A percentile compares a stretch with the other conserved stretches of the same genome.
Conservation (phyloP, 2,329 filamentous ascomycete species). For the Aspergillus pseudoviridinutans region DNA sequence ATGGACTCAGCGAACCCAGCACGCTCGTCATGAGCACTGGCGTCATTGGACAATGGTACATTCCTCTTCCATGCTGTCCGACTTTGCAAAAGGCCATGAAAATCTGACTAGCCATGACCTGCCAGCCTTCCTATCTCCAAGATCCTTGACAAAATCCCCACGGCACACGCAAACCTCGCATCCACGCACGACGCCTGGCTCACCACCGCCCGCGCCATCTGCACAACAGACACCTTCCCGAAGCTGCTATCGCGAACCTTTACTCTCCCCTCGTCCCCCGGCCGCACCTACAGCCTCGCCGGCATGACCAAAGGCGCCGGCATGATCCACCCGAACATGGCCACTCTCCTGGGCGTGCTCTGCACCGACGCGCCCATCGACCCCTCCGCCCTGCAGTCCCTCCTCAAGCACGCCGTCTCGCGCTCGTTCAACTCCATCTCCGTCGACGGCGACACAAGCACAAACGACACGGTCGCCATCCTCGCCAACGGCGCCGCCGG, state of each 20-base stretch:
- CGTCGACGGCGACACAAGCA: slow-evolving; percentile 94
- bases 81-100: not conserved
- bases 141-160: slow-evolving; percentile 77
- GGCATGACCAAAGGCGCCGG: slow-evolving; percentile 98
- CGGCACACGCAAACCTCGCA: slow-evolving; percentile 67
- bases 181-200: slow-evolving; percentile 83
- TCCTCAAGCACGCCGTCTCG: slow-evolving; percentile 71
- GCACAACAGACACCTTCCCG: slow-evolving; percentile 97
- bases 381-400: slow-evolving; percentile 62
- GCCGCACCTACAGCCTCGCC: slow-evolving; percentile 74
- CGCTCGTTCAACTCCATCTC: slow-evolving; percentile 95
- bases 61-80: not conserved
- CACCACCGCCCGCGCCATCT: slow-evolving; percentile 80
- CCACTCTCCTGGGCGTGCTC: slow-evolving; percentile 84
- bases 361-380: slow-evolving; percentile 85
- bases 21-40: slow-evolving; percentile 99
- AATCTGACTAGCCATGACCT: not conserved
- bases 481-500: slow-evolving; percentile 94
- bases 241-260: slow-evolving; percentile 88
- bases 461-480: slow-evolving; percentile 91
- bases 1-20: slow-evolving; percentile 49
- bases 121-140: slow-evolving; percentile 79
- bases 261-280: slow-evolving; percentile 73
- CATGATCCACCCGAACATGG: slow-evolving; percentile 99
- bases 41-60: slow-evolving; percentile 84